Evolutionary conservation across 352 stramenopile species (phyloP), one percentile per base, ranked within the genome.

Genomic region (Pythium rishiriense): DNA sequence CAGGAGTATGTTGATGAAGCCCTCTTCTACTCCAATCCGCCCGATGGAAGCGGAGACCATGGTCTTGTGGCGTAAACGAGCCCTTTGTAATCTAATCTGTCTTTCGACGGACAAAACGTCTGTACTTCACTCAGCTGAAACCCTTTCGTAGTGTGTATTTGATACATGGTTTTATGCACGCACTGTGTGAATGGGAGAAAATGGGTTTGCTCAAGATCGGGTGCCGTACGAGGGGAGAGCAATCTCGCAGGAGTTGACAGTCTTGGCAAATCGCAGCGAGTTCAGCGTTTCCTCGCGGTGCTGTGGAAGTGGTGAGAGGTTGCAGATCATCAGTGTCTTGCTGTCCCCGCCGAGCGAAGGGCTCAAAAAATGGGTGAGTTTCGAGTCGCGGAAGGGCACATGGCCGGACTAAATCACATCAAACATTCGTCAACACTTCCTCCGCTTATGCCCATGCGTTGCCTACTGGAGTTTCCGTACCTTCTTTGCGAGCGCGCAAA

Each of bases 281-380:
- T 94, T 95, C 9, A 96, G 74, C 37, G 83, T 93, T 61, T 96
- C 88, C 51, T 95, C 81, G 12, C 86, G 82, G 43, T 96, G 81
- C 51, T 85, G 70, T 1, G 62, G 59, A 17, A 94, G 66, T 10
- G 89, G 89, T 33, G 87, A 96, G 33, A 97, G 66, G 50, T 94
- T 96, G 68, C 86, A 96, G 53, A 97, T 97, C 89, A 97, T 96
- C 37, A 97, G 76, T 22, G 88, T 94, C 68, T 95, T 94, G 73
- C 87, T 94, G 50, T 96, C 88, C 47, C 84, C 85, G 25, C 87
- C 87, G 4, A 96, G 81, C 4, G 83, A 93, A 4, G 87, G 84
- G 58, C 90, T 91, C 28, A 97, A 50, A 26, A 97, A 83, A 56
- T 93, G 81, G 29, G 89, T 97, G 55, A 97, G 71, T 73, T 96